Evolutionary conservation across 106 monocot genomes (phyloP).

Genomic region (Dendrobium huoshanense): DNA sequence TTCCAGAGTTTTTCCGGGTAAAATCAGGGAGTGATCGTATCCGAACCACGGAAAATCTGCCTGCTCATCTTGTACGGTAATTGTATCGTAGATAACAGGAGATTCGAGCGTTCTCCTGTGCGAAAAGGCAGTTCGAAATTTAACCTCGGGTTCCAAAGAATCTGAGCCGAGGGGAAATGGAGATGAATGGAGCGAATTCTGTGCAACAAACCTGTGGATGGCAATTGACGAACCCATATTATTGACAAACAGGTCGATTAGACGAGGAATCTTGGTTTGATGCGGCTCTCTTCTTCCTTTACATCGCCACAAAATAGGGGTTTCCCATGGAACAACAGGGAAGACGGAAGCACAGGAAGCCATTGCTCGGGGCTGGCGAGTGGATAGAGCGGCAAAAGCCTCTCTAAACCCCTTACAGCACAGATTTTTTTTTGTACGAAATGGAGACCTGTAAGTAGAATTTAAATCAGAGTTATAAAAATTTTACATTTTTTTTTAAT

Average conservation of each 20-base stretch:
- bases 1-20: conserved; percentile 9
- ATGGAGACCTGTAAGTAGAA: too few relatives aligned
- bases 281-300: conserved; percentile 9
- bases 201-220: conserved; percentile 18
- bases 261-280: background rate
- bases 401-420: background rate
- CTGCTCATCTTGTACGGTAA: conserved; percentile 16
- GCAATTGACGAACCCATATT: conserved; percentile 2
- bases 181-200: conserved; percentile 28
- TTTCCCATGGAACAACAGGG: conserved; percentile 11
- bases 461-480: too few relatives aligned
- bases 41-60: conserved; percentile 9
- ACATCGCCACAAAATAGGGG: conserved; percentile 5
- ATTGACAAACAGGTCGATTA: background rate
- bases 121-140: conserved; percentile 31
- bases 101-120: conserved; percentile 29
- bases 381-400: conserved; percentile 1
- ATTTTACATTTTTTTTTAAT: too few relatives aligned
- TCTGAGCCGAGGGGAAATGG: conserved; percentile 41
- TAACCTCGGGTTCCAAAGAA: conserved; percentile 21
- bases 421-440: too few relatives aligned
- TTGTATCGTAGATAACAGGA: conserved; percentile 11
- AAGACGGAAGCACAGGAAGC: conserved; percentile 35
- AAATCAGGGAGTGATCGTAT: conserved; percentile 6
- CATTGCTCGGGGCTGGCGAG: conserved; percentile 8